Evolutionary conservation across 441 rosid genomes (phyloP).

Genomic region (Biscutella laevigata): DNA sequence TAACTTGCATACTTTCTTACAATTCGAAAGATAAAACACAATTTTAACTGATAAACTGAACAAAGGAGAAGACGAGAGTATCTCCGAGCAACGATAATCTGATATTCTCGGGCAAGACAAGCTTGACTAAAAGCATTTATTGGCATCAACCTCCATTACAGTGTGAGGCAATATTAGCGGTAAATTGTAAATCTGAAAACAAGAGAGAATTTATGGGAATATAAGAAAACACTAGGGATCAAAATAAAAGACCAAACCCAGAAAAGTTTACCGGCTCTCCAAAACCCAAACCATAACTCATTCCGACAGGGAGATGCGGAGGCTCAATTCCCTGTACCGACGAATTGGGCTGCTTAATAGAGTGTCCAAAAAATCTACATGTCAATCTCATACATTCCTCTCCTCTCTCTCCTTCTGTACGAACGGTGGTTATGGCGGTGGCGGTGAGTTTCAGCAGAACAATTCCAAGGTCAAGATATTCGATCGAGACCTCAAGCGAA

Average conservation of each 20-base stretch:
- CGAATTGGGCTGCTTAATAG: neutral
- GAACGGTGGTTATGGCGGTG: conserved; percentile 34
- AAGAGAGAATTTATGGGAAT: neutral
- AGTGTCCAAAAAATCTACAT: neutral
- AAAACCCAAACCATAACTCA: neutral
- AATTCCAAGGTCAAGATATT: conserved; percentile 62
- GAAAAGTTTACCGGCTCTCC: neutral
- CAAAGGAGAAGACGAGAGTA: neutral
- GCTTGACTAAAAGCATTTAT: neutral
- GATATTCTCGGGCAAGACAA: no score
- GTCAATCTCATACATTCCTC: conserved; percentile 11
- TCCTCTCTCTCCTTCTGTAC: conserved; percentile 37
- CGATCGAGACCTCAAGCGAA: conserved; percentile 80
- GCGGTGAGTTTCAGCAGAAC: conserved; percentile 29
- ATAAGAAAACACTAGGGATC: neutral
- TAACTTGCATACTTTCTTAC: no score
- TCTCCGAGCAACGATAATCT: neutral
- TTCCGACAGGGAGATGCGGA: conserved; percentile 15
- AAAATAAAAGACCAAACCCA: conserved; percentile 12
- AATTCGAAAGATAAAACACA: no score
- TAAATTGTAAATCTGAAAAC: neutral
- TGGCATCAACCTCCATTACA: neutral
- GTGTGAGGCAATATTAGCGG: neutral
- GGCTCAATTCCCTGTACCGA: conserved; percentile 18
- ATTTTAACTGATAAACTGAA: no score